Evolutionary conservation across 495 filamentous ascomycete genomes (phyloP), one percentile per base, ranked within the genome.

Genomic region (Elasticomyces elasticus): DNA sequence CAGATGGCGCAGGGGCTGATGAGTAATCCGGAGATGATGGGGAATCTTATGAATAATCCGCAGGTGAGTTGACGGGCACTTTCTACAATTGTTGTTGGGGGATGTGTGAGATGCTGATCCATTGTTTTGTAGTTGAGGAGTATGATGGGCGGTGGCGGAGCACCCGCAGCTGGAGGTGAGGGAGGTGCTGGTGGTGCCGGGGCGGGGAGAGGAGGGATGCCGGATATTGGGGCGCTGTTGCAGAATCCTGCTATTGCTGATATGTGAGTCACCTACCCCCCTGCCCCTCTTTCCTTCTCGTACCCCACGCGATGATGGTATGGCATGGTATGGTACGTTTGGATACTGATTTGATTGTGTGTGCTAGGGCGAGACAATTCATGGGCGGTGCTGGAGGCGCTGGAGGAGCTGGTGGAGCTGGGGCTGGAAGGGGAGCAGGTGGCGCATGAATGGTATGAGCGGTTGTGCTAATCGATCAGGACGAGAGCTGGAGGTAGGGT

Each of bases 1-100:
- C 84, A 74, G 72, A 95, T 96, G 87, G 92, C 92, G 23, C 87
- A 95, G 76, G 95, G 87, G 66, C 67, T 98, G 38, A 96, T 96
- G 91, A 85, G 80, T 68, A 96, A 98, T 70, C 92, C 92, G 12
- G 83, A 94, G 5, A 80, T 85, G 77, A 80, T 98, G 76, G 77
- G 76, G 65, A 87, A 87, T 62, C 66, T 97, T 51, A 94, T 97
- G 89, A 89, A 75, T 74, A 95, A 97, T 72, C 91, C 91, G n/a
- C 76, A 79, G 49, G 66, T 97, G 56, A 75, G 85, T 41, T 77
- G 91, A 64, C 87, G 95, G 88, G 83, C 85, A 50, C n/a, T n/a
- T n/a, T n/a, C n/a, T n/a, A n/a, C n/a, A n/a, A n/a, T n/a, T n/a
- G n/a, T n/a, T n/a, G n/a, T n/a, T n/a, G n/a, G n/a, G n/a, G n/a